Percentiles rank a stretch among this genome's conserved stretches.
Conservation (phyloP, 1,139 yeast species). For the Pichia sp. region DNA sequence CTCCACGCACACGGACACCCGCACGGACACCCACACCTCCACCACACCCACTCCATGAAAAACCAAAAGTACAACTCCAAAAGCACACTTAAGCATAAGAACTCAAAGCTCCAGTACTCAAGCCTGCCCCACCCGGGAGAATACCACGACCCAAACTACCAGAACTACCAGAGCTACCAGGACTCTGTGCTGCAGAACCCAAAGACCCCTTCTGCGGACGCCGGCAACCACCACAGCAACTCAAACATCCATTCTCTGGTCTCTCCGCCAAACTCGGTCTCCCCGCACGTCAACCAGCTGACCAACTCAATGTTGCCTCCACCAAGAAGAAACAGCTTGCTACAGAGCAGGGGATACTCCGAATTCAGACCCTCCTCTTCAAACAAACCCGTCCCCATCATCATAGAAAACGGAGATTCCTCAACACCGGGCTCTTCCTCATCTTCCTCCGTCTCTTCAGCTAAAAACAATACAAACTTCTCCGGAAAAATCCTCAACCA, state of each 20-base stretch:
- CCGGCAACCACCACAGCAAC: neutral
- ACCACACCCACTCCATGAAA: neutral
- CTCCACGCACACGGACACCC: neutral
- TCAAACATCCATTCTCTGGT: constrained; percentile 1
- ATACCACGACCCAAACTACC: neutral
- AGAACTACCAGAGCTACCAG: neutral
- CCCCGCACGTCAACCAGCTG: constrained; percentile 18
- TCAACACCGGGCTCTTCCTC: neutral
- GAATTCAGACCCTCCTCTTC: constrained; percentile 29
- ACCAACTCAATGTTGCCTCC: constrained; percentile 29
- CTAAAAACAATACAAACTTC: neutral
- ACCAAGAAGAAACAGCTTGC: constrained; percentile 23
- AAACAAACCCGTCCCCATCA: constrained; percentile 31
- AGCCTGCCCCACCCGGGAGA: neutral
- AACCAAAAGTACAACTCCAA: neutral
- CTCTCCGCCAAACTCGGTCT: constrained; percentile 24
- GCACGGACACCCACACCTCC: neutral
- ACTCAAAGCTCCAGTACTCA: neutral
- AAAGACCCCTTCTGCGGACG: constrained; percentile 15
- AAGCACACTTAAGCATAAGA: neutral
- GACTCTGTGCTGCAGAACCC: constrained; percentile 5
- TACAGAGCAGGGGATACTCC: constrained; percentile 14
- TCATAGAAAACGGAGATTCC: constrained; percentile 17
- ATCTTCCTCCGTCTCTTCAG: neutral
- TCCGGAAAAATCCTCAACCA: neutral